These are phyloP conservation scores for Russula sp. DNA, from an alignment of 768 basidiomycete species.

Conservation along the genomic window DNA sequence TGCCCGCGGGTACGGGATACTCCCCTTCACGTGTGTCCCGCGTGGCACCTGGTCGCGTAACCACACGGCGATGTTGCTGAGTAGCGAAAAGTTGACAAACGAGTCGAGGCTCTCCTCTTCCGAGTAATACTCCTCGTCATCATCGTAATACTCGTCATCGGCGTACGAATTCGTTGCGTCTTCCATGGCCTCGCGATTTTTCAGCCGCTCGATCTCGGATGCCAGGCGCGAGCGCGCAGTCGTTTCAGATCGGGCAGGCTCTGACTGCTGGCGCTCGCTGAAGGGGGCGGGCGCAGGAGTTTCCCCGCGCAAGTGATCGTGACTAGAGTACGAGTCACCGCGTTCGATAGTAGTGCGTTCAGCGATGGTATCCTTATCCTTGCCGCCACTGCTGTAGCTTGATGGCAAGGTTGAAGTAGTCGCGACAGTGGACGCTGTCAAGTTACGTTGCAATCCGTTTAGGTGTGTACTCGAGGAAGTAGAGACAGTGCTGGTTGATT, in stretches of 20 bases:
- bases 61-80: slow-evolving; percentile 85
- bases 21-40: slow-evolving; percentile 83
- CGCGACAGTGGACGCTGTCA: slow-evolving; percentile 15
- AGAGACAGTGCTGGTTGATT: slow-evolving; percentile 16
- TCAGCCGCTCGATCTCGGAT: slow-evolving; percentile 23
- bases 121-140: slow-evolving; percentile 45
- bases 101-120: slow-evolving; percentile 54
- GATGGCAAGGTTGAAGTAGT: slow-evolving; percentile 14
- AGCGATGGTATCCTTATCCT: slow-evolving; percentile 3
- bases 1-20: slow-evolving; percentile 81
- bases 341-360: background rate
- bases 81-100: slow-evolving; percentile 82
- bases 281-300: background rate
- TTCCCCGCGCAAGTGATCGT: background rate
- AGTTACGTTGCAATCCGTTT: slow-evolving; percentile 17
- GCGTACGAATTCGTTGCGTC: slow-evolving; percentile 33
- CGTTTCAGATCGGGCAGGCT: slow-evolving; percentile 9
- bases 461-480: slow-evolving; percentile 11
- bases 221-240: slow-evolving; percentile 20
- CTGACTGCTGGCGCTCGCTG: slow-evolving; percentile 8
- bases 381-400: slow-evolving; percentile 1
- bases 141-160: slow-evolving; percentile 35
- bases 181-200: slow-evolving; percentile 29
- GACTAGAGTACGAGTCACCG: slow-evolving; percentile 7
- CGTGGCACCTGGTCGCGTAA: slow-evolving; percentile 86